These are phyloP conservation scores for Lupinus albus DNA, from an alignment of 306 rosid species.

Conservation along the genomic window DNA sequence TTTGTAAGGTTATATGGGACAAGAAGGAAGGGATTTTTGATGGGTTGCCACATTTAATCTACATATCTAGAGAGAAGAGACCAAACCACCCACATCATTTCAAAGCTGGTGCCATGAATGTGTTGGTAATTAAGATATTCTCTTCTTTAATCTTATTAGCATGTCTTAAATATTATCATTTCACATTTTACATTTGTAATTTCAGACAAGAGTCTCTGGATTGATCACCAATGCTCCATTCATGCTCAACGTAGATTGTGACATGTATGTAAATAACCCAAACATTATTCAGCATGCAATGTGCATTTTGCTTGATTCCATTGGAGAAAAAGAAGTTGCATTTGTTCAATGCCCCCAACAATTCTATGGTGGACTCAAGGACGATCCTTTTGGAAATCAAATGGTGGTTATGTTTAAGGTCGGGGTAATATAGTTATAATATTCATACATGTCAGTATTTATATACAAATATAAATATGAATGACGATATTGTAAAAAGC, in stretches of 20 bases:
- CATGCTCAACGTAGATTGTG: constrained; percentile 69
- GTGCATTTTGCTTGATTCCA: constrained; percentile 53
- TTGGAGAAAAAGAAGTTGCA: constrained; percentile 55
- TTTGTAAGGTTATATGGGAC: constrained; percentile 61
- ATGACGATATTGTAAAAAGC: too few relatives aligned
- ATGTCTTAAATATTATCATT: neutral
- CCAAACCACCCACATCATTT: constrained; percentile 58
- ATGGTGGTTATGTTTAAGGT: constrained; percentile 29
- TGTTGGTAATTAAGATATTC: constrained; percentile 49
- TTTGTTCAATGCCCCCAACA: constrained; percentile 63
- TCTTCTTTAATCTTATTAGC: neutral
- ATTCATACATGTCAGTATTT: too few relatives aligned
- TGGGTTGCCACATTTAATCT: constrained; percentile 63
- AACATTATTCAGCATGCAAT: constrained; percentile 45
- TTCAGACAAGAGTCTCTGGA: constrained; percentile 67
- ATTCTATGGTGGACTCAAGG: constrained; percentile 53
- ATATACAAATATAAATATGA: too few relatives aligned
- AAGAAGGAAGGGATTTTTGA: constrained; percentile 45
- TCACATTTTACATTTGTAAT: neutral
- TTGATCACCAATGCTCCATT: constrained; percentile 77
- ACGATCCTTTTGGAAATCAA: constrained; percentile 71
- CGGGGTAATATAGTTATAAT: too few relatives aligned
- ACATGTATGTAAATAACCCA: constrained; percentile 70
- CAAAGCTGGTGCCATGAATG: constrained; percentile 86
- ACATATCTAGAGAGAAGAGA: constrained; percentile 69